phyloP scores from a whole-genome alignment of 2,329 filamentous ascomycete species.

The Pezicula rhizophila region DNA sequence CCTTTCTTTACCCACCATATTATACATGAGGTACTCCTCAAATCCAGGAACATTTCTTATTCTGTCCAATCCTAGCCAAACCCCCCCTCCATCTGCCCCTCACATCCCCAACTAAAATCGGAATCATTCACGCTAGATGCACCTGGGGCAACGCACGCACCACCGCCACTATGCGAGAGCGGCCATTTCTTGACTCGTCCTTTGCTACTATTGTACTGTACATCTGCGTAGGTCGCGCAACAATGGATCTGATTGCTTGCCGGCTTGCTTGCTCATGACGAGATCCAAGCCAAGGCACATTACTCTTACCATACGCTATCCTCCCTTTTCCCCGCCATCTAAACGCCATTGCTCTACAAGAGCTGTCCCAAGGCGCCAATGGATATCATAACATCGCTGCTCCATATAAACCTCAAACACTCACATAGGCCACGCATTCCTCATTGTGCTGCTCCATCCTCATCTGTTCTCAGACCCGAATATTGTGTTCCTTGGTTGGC shows the following conservation, averaged over 20 bases:
- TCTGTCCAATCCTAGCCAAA: too few species aligned
- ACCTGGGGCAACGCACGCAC: too few species aligned
- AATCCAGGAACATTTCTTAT: too few species aligned
- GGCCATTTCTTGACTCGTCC: neutral
- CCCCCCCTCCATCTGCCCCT: too few species aligned
- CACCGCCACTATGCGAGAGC: neutral
- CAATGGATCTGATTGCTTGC: too few species aligned
- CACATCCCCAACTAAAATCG: too few species aligned
- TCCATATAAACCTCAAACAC: neutral
- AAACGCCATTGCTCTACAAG: neutral
- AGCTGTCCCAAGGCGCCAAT: neutral
- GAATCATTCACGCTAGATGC: too few species aligned
- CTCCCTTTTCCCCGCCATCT: neutral
- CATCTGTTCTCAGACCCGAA: constrained; percentile 52
- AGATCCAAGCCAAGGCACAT: neutral
- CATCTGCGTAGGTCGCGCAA: neutral
- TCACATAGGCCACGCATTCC: constrained; percentile 5
- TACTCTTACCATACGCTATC: neutral
- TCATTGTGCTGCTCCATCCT: constrained; percentile 34
- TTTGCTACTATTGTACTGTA: neutral
- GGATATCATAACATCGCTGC: constrained; percentile 1
- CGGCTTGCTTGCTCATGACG: too few species aligned
- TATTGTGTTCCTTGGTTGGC: constrained; percentile 71
- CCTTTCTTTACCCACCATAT: too few species aligned
- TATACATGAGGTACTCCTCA: too few species aligned